Percentiles rank a stretch among this genome's conserved stretches.
These are phyloP conservation scores for Capronia americana DNA, from an alignment of 2,329 filamentous ascomycete species.

Conservation along the genomic window DNA sequence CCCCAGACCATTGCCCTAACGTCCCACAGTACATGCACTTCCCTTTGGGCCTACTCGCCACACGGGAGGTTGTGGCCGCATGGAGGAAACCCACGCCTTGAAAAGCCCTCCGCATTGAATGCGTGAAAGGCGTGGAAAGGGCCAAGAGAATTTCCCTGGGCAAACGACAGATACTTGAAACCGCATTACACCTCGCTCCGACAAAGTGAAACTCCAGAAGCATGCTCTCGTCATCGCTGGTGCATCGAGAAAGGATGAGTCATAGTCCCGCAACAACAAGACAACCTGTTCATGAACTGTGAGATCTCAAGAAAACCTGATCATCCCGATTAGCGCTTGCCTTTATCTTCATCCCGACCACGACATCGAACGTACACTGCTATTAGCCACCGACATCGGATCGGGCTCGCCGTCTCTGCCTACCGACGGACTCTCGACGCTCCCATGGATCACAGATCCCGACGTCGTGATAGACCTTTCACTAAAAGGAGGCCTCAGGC, in stretches of 20 bases:
- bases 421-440: constrained; percentile 68
- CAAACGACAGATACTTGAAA: not conserved
- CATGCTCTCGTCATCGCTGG: constrained; percentile 22
- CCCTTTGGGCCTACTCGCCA: not conserved
- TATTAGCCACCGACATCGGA: constrained; percentile 50
- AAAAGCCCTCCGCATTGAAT: not conserved
- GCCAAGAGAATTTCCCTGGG: not conserved
- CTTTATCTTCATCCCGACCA: constrained; percentile 26
- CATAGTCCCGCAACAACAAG: constrained; percentile 11
- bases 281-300: constrained; percentile 32
- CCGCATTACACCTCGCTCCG: constrained; percentile 23
- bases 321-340: constrained; percentile 28
- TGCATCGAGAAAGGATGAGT: constrained; percentile 16
- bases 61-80: not conserved
- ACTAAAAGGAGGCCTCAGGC: constrained; percentile 60
- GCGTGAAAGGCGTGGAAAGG: not conserved
- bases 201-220: constrained; percentile 13
- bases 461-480: constrained; percentile 73
- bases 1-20: not conserved
- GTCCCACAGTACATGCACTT: constrained; percentile 1
- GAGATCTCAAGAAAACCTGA: constrained; percentile 36
- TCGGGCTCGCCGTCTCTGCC: constrained; percentile 67
- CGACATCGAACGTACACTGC: constrained; percentile 34
- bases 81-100: not conserved
- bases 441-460: constrained; percentile 63